phyloP scores from a whole-genome alignment of 2,329 filamentous ascomycete species.

The Aspergillus costaricaensis region DNA sequence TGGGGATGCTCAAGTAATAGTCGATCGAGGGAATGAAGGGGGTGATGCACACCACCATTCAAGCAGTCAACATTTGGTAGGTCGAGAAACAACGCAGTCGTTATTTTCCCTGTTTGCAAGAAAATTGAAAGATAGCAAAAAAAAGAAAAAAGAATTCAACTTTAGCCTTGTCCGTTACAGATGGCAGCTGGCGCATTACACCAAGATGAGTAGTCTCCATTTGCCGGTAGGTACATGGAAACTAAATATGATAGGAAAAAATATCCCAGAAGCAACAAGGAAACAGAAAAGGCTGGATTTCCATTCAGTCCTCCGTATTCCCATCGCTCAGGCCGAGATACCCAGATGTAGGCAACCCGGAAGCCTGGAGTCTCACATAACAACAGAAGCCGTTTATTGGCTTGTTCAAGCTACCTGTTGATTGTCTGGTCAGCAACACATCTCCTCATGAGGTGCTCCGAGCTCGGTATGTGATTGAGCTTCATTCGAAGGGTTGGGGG shows the following conservation, averaged over 20 bases:
- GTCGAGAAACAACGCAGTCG: conserved; percentile 4
- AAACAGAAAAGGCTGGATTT: conserved; percentile 13
- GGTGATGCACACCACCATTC: conserved; percentile 10
- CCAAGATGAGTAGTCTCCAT: conserved; percentile 28
- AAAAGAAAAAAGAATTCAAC: conserved; percentile 6
- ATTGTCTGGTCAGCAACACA: conserved; percentile 7
- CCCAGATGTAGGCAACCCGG: conserved; percentile 8
- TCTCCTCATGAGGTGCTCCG: neutral
- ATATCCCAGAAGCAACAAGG: conserved; percentile 11
- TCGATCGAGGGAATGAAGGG: conserved; percentile 3
- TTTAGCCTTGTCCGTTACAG: conserved; percentile 19
- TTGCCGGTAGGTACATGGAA: conserved; percentile 35
- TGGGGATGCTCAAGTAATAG: neutral
- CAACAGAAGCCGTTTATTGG: conserved; percentile 7
- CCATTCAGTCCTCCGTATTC: conserved; percentile 9
- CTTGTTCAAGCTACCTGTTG: conserved; percentile 3
- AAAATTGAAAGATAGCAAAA: too few species aligned
- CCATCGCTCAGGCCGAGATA: conserved; percentile 5
- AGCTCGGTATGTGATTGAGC: neutral
- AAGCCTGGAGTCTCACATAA: conserved; percentile 7
- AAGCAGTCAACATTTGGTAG: conserved; percentile 15
- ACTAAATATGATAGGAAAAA: conserved; percentile 13
- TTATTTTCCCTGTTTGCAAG: conserved; percentile 6
- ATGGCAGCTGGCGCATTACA: conserved; percentile 27
- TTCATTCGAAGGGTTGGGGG: neutral